A percentile compares a stretch with the other conserved stretches of the same genome.
These are phyloP conservation scores for Polychaeton citri DNA, from an alignment of 2,329 filamentous ascomycete species.

Conservation along the genomic window DNA sequence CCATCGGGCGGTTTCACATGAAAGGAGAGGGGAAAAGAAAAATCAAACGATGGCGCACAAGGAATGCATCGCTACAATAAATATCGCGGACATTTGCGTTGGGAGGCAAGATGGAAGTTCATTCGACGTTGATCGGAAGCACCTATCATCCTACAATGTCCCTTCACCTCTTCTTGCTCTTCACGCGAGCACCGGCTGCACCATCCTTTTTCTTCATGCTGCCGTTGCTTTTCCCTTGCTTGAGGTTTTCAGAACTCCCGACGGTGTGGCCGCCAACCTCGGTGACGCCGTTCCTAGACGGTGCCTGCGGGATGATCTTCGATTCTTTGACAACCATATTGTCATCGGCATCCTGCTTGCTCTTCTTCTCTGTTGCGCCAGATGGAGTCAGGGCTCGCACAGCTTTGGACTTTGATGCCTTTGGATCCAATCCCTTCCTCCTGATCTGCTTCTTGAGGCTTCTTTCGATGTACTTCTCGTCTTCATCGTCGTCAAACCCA, in stretches of 20 bases:
- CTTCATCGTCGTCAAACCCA: constrained; percentile 38
- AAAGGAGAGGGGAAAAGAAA: no score
- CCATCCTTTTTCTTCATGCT: neutral
- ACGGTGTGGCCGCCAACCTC: neutral
- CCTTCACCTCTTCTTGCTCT: neutral
- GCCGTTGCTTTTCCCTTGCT: neutral
- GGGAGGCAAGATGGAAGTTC: no score
- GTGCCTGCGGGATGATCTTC: neutral
- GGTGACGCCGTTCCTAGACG: neutral
- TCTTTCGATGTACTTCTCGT: constrained; percentile 33
- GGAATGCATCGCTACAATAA: no score
- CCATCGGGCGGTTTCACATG: no score
- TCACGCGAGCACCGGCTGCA: neutral
- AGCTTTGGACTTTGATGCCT: constrained; percentile 17
- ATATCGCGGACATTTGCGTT: no score
- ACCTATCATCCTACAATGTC: no score
- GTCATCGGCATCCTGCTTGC: neutral
- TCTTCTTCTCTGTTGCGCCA: neutral
- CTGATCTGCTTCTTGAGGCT: constrained; percentile 29
- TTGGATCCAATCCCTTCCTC: constrained; percentile 36
- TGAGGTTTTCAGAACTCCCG: neutral
- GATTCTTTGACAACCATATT: neutral
- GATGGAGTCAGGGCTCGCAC: constrained; percentile 1
- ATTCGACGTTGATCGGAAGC: no score
- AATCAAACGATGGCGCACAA: no score